These are phyloP conservation scores for Kockiozyma suomiensis DNA, from an alignment of 805 yeast genomes.

Conservation along the genomic window DNA sequence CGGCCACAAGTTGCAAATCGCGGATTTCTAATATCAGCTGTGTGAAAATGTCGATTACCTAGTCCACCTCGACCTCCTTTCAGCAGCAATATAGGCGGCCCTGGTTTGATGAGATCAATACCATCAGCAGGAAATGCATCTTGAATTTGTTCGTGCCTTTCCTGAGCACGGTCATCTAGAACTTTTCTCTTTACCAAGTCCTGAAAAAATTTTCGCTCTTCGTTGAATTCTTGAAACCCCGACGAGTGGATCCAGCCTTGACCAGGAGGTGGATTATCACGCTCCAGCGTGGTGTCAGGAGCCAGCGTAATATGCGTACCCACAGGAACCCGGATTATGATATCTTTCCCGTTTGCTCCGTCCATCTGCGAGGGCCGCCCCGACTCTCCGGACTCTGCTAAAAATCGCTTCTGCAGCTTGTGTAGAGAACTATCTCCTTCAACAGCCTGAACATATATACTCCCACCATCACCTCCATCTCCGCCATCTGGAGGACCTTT, in stretches of 20 bases:
- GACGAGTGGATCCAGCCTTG: conserved; percentile 90
- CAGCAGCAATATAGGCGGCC: conserved; percentile 67
- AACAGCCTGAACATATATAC: conserved; percentile 78
- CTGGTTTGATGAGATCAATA: conserved; percentile 65
- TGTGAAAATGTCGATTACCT: conserved; percentile 94
- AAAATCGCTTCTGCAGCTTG: conserved; percentile 64
- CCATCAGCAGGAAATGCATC: conserved; percentile 86
- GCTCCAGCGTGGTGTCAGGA: conserved; percentile 37
- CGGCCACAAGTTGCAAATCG: conserved; percentile 84
- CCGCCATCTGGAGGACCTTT: conserved; percentile 99
- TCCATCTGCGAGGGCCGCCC: conserved; percentile 81
- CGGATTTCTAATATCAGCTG: conserved; percentile 83
- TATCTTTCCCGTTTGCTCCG: conserved; percentile 82
- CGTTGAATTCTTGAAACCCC: conserved; percentile 69
- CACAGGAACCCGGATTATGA: conserved; percentile 82
- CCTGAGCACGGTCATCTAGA: conserved; percentile 61
- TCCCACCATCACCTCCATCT: conserved; percentile 95
- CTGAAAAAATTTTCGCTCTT: conserved; percentile 64
- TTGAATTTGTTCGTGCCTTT: conserved; percentile 57
- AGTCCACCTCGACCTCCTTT: conserved; percentile 93
- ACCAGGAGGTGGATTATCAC: conserved; percentile 67
- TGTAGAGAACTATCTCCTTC: conserved; percentile 72
- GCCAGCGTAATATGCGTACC: conserved; percentile 71
- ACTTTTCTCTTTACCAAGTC: conserved; percentile 65
- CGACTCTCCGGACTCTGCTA: conserved; percentile 68